These are phyloP conservation scores for Senna tora DNA, from an alignment of 306 rosid species.

Conservation along the genomic window DNA sequence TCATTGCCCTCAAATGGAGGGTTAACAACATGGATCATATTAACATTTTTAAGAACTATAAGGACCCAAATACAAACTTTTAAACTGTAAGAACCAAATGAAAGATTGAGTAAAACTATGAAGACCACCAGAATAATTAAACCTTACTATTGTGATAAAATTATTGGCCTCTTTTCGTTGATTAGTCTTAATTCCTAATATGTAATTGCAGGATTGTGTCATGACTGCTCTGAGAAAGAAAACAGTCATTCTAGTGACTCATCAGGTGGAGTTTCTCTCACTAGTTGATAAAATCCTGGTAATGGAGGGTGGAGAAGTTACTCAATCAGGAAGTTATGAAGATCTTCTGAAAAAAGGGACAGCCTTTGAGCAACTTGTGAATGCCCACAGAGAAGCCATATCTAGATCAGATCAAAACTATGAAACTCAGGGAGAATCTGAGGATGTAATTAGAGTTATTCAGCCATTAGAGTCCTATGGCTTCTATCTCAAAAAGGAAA, in stretches of 20 bases:
- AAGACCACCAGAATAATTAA: no score
- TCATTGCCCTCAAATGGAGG: no score
- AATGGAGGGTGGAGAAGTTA: slow-evolving; percentile 62
- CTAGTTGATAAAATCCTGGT: slow-evolving; percentile 72
- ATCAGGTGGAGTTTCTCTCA: slow-evolving; percentile 84
- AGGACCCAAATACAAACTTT: no score
- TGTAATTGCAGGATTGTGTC: slow-evolving; percentile 67
- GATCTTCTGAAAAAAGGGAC: slow-evolving; percentile 64
- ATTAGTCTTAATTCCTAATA: slow-evolving; percentile 27
- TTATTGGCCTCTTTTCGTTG: background rate
- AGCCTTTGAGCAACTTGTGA: slow-evolving; percentile 78
- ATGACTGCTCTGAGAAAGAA: slow-evolving; percentile 62
- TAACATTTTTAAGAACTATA: no score
- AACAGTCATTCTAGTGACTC: slow-evolving; percentile 79
- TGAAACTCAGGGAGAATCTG: slow-evolving; percentile 38
- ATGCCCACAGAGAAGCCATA: slow-evolving; percentile 68
- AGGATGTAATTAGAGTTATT: slow-evolving; percentile 24
- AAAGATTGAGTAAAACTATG: no score
- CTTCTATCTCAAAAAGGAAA: slow-evolving; percentile 31
- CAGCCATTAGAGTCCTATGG: slow-evolving; percentile 37
- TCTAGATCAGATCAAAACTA: slow-evolving; percentile 37
- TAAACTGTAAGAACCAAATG: no score
- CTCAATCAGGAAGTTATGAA: slow-evolving; percentile 73
- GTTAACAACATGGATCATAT: no score
- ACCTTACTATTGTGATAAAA: background rate